Evolutionary conservation across 2,329 filamentous ascomycete species (phyloP).

Genomic region (Colletotrichum spinosum): DNA sequence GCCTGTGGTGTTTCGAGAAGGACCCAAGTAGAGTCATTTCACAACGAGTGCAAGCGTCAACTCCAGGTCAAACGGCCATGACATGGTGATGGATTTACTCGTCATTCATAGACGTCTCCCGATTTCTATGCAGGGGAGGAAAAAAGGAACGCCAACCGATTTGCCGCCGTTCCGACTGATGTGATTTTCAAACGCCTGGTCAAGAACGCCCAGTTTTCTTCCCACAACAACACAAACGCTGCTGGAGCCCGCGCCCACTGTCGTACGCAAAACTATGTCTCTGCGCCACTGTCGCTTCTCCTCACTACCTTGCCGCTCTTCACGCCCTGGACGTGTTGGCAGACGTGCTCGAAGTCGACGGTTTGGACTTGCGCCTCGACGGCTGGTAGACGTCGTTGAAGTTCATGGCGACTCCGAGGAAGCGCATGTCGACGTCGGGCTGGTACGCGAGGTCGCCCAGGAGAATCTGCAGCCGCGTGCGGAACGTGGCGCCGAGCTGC

Average conservation of each 20-base stretch:
- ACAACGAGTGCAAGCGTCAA: not conserved
- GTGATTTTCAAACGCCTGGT: too few relatives aligned
- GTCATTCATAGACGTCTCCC: conserved; percentile 15
- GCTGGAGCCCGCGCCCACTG: too few relatives aligned
- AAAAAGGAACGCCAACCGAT: not conserved
- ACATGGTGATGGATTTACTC: conserved; percentile 6
- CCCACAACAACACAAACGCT: too few relatives aligned
- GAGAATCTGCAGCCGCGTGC: conserved; percentile 80
- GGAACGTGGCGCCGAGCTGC: conserved; percentile 81
- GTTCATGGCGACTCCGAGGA: conserved; percentile 97
- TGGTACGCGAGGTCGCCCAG: conserved; percentile 93
- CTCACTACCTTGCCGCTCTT: too few relatives aligned
- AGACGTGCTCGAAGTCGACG: conserved; percentile 37
- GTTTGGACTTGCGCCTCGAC: conserved; percentile 71
- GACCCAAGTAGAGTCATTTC: too few relatives aligned
- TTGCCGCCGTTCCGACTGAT: too few relatives aligned
- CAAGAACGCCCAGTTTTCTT: too few relatives aligned
- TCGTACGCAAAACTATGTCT: too few relatives aligned
- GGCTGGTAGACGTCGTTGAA: conserved; percentile 97
- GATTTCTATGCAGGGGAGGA: not conserved
- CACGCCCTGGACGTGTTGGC: conserved; percentile 31
- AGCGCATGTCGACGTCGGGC: conserved; percentile 93
- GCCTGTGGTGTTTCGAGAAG: not conserved
- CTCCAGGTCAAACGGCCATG: not conserved
- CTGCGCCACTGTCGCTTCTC: too few relatives aligned